Evolutionary conservation across 257 asterid species (phyloP), one percentile per base, ranked within the genome.

Genomic region (Ilex asprella): DNA sequence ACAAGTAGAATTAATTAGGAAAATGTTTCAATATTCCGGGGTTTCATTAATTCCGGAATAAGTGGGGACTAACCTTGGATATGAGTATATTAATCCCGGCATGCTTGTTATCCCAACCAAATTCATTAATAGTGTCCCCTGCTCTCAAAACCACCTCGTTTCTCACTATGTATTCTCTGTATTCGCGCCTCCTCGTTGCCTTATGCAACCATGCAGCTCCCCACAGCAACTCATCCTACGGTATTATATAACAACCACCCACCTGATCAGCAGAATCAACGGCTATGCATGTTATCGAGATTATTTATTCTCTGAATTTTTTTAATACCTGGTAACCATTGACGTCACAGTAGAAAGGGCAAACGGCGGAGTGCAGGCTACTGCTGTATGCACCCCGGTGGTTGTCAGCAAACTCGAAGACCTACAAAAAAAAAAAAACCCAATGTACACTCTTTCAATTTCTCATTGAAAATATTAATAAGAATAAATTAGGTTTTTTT

Each of bases 31-130:
- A 21, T 21, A 39, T 39, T 61, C 54, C 55, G 16, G 61, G 66
- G 29, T 54, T 52, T 7, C 15, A 43, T 64, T 50, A 55, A 63
- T 62, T 29, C 64, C 30, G 31, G 52, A 31, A 58, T 32, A 50
- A 39, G 60, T 60, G 16, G 30, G 21, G 35, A 59, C 60, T 43
- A 55, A 86, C 95, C 97, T 89, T 87, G 78, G 97, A 85, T 54
- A 87, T 82, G 68, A 90, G 95, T 6, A 90, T 82, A 75, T 90
- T 85, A 63, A 90, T 90, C 43, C 97, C 95, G 6, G 97, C 96
- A 44, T 90, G 97, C 73, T 90, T 87, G 81, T 90, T 87, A 72
- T 85, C 96, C 97, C 97, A 87, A 31, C 97, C 97, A 62, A 90
- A 87, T 78, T 87, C 97, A 70, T 90, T 85, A 70, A 90, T 83